phyloP scores from a whole-genome alignment of 371 early-diverging fungal genomes.

The Mucor racemosus region DNA sequence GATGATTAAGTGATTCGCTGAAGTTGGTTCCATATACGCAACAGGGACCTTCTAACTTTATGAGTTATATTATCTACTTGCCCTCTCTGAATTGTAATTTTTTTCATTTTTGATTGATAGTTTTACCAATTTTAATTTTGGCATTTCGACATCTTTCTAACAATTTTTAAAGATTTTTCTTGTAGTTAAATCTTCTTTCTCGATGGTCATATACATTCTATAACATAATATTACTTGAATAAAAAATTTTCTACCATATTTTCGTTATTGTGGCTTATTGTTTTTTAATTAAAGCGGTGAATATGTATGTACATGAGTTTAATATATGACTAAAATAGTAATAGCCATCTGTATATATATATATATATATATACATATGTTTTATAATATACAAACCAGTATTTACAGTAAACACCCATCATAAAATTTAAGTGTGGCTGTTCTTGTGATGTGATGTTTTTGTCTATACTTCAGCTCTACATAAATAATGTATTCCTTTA shows the following conservation, averaged over 20 bases:
- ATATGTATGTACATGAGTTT: background rate
- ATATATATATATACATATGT: too few relatives aligned
- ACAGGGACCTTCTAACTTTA: constrained; percentile 17
- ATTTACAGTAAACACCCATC: background rate
- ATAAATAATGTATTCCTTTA: too few relatives aligned
- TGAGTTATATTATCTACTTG: constrained; percentile 21
- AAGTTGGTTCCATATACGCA: constrained; percentile 23
- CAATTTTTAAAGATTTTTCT: background rate
- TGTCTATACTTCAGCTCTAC: too few relatives aligned
- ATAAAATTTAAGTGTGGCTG: too few relatives aligned
- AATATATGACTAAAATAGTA: constrained; percentile 6
- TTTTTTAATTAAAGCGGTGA: background rate
- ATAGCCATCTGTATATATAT: too few relatives aligned
- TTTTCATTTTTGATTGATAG: background rate
- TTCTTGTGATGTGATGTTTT: too few relatives aligned
- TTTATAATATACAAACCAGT: too few relatives aligned
- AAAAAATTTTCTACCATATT: background rate
- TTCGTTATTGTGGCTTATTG: background rate
- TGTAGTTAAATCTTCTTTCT: too few relatives aligned
- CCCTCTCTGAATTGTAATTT: constrained; percentile 21
- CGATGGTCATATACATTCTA: too few relatives aligned
- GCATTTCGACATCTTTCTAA: background rate
- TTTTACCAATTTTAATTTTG: background rate
- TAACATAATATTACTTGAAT: too few relatives aligned
- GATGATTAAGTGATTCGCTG: constrained; percentile 25